A percentile compares a stretch with the other conserved stretches of the same genome.
These are phyloP conservation scores for Anastatica hierochuntica DNA, from an alignment of 345 rosid species.

Conservation along the genomic window DNA sequence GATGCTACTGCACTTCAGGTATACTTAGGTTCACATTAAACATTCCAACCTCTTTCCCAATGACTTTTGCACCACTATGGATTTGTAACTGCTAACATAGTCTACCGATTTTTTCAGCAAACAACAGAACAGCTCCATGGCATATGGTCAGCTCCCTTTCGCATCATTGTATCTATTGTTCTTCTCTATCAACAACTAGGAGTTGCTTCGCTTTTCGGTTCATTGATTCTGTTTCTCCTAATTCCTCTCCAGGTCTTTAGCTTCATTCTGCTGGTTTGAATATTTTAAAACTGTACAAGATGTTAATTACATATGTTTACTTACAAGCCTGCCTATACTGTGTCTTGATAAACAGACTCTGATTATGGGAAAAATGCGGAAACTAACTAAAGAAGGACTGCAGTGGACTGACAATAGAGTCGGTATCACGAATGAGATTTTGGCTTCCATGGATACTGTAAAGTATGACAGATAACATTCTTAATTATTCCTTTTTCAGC, in stretches of 20 bases:
- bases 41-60: neutral
- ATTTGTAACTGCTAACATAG: constrained; percentile 2
- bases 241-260: constrained; percentile 84
- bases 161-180: constrained; percentile 65
- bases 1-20: constrained; percentile 93
- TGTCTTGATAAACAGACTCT: constrained; percentile 43
- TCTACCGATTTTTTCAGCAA: constrained; percentile 47
- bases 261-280: too few relatives aligned
- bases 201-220: constrained; percentile 83
- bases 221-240: constrained; percentile 63
- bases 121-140: constrained; percentile 73
- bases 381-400: constrained; percentile 79
- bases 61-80: neutral
- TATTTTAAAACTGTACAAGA: neutral
- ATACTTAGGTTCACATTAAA: constrained; percentile 5
- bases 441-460: constrained; percentile 92
- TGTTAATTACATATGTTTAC: neutral
- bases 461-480: too few relatives aligned
- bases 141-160: constrained; percentile 96
- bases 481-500: constrained; percentile 25
- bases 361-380: constrained; percentile 79
- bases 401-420: constrained; percentile 94
- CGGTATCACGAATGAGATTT: constrained; percentile 78
- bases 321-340: constrained; percentile 5
- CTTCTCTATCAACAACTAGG: constrained; percentile 87